Conservation (phyloP, 768 basidiomycete genomes). For the Russula virescens region DNA sequence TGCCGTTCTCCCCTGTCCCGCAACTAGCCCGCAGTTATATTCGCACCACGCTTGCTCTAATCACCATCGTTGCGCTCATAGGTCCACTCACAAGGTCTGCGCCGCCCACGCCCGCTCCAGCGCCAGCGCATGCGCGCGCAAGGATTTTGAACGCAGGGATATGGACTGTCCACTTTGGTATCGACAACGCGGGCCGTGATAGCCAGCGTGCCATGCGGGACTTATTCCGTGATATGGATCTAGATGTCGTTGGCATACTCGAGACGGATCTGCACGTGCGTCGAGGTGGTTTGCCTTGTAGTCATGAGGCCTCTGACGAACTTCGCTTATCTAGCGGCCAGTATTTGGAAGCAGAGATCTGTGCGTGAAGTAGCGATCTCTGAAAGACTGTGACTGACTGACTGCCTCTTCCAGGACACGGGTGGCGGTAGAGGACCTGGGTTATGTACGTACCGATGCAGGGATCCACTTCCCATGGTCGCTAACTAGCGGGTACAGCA, state of each 20-base stretch:
- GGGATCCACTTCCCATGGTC: background rate
- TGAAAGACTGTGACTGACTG: background rate
- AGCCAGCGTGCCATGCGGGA: slow-evolving; percentile 65
- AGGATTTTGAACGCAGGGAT: slow-evolving; percentile 77
- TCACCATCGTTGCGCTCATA: slow-evolving; percentile 21
- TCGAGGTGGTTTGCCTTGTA: background rate
- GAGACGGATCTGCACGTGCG: slow-evolving; percentile 84
- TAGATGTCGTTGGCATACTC: slow-evolving; percentile 79
- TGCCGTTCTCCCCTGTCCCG: slow-evolving; percentile 5
- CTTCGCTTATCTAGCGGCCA: slow-evolving; percentile 40
- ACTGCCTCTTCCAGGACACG: slow-evolving; percentile 50
- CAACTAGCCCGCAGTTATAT: slow-evolving; percentile 10
- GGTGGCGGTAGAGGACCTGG: slow-evolving; percentile 67
- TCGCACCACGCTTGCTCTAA: slow-evolving; percentile 23
- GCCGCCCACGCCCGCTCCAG: slow-evolving; percentile 11
- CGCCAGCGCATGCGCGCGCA: slow-evolving; percentile 54
- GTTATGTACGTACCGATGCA: slow-evolving; percentile 52
- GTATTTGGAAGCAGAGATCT: slow-evolving; percentile 84
- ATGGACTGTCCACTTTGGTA: slow-evolving; percentile 90
- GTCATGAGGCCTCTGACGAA: background rate
- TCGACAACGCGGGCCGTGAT: slow-evolving; percentile 67
- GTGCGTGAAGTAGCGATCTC: slow-evolving; percentile 35
- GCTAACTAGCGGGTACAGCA: slow-evolving; percentile 41
- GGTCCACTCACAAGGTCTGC: slow-evolving; percentile 17
- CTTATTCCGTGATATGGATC: slow-evolving; percentile 66